phyloP scores from a whole-genome alignment of 2,329 filamentous ascomycete species.

The Talaromyces amestolkiae region DNA sequence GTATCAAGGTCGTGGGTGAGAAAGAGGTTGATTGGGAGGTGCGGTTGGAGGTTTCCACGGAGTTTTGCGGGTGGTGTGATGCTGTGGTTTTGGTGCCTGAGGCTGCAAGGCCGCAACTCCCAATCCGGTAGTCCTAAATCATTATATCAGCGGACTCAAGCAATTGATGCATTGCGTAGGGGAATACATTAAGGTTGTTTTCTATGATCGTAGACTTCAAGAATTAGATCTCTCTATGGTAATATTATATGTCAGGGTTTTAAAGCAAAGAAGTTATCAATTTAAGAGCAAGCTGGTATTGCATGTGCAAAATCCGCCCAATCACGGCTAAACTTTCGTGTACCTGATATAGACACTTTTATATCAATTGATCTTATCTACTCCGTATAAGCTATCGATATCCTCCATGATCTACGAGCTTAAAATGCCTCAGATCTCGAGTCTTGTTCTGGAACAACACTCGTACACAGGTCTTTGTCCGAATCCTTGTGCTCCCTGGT shows the following conservation, averaged over 20 bases:
- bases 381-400: neutral
- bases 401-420: too few species aligned
- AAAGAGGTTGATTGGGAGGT: constrained; percentile 15
- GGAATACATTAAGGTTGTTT: neutral
- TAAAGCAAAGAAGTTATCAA: neutral
- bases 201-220: neutral
- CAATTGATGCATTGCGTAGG: neutral
- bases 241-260: neutral
- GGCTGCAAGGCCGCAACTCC: constrained; percentile 17
- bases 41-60: constrained; percentile 18
- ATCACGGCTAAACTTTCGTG: neutral
- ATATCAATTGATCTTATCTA: neutral
- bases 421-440: neutral
- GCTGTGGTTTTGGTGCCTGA: constrained; percentile 14
- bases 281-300: neutral
- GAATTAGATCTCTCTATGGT: neutral
- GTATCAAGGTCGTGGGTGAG: constrained; percentile 10
- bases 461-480: neutral
- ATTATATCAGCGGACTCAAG: too few species aligned
- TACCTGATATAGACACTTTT: neutral
- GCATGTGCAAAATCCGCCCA: neutral
- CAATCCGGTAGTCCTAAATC: neutral
- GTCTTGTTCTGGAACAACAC: neutral
- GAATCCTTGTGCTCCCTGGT: neutral
- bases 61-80: constrained; percentile 24